These are phyloP conservation scores for Xylariaceae sp. DNA, from an alignment of 2,329 filamentous ascomycete genomes.

Conservation along the genomic window DNA sequence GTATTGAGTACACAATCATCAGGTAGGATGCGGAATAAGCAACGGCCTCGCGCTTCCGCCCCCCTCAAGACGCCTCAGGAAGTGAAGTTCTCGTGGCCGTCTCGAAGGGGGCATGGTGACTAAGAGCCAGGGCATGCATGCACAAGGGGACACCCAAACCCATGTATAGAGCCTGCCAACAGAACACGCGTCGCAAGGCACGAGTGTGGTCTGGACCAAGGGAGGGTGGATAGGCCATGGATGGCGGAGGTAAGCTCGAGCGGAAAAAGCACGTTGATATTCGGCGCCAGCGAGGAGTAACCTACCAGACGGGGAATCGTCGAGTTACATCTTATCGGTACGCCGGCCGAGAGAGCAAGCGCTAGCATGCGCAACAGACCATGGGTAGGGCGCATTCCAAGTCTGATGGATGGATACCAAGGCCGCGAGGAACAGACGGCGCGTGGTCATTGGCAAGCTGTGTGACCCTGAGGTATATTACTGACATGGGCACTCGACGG, in stretches of 20 bases:
- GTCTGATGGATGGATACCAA: no score
- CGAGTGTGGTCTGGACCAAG: constrained; percentile 16
- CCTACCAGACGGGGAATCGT: constrained; percentile 12
- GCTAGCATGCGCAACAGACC: no score
- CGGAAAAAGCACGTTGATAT: no score
- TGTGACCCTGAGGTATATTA: constrained; percentile 13
- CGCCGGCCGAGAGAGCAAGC: not conserved
- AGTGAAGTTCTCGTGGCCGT: constrained; percentile 21
- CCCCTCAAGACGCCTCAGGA: not conserved
- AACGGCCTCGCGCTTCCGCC: constrained; percentile 5
- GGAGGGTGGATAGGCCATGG: constrained; percentile 2
- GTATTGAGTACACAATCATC: no score
- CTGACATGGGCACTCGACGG: constrained; percentile 6
- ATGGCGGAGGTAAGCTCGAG: not conserved
- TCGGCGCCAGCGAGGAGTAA: not conserved
- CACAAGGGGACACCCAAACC: constrained; percentile 13
- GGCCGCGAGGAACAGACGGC: constrained; percentile 1
- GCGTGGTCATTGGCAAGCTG: constrained; percentile 13
- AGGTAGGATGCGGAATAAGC: not conserved
- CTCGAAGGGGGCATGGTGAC: constrained; percentile 13
- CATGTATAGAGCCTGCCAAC: constrained; percentile 5
- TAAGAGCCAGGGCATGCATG: constrained; percentile 9
- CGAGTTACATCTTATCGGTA: constrained; percentile 11
- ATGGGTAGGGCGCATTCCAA: no score
- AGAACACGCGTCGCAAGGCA: constrained; percentile 6